Evolutionary conservation across 1,139 yeast species (phyloP).

Genomic region (Meyerozyma carpophila): DNA sequence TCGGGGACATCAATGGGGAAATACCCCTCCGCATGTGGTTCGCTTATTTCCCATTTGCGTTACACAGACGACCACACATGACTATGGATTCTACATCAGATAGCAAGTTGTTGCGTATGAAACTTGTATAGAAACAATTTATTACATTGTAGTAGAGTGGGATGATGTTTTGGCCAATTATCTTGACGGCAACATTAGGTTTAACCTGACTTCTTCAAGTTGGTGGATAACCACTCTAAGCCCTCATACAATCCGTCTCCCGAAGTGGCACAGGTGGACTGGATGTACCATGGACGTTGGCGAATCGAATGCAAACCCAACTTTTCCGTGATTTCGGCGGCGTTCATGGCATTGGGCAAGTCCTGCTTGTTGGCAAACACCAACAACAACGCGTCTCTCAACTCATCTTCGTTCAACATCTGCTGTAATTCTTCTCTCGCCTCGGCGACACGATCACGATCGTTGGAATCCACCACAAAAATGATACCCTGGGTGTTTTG

Average conservation of each 20-base stretch:
- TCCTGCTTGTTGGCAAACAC: constrained; percentile 41
- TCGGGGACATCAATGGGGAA: too few relatives aligned
- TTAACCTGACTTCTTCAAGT: not conserved
- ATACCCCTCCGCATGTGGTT: too few relatives aligned
- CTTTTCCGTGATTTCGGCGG: constrained; percentile 40
- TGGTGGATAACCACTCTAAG: constrained; percentile 35
- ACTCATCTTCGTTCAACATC: constrained; percentile 40
- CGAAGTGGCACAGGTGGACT: constrained; percentile 39
- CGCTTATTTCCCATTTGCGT: too few relatives aligned
- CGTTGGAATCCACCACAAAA: constrained; percentile 38
- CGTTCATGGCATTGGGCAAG: constrained; percentile 41
- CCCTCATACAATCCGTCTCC: constrained; percentile 42
- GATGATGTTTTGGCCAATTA: too few relatives aligned
- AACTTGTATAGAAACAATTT: too few relatives aligned
- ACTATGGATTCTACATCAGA: too few relatives aligned
- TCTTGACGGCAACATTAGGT: not conserved
- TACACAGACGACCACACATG: too few relatives aligned
- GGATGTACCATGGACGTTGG: constrained; percentile 42
- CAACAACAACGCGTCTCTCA: constrained; percentile 37
- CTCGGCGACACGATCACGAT: constrained; percentile 41
- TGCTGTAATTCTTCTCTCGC: constrained; percentile 42
- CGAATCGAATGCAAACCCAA: constrained; percentile 38
- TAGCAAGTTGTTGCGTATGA: too few relatives aligned
- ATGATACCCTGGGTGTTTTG: constrained; percentile 41
- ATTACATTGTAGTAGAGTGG: too few relatives aligned